Base-by-base conservation (phyloP, 2,329 filamentous ascomycete species). In the Emergomyces pasteurianus region DNA sequence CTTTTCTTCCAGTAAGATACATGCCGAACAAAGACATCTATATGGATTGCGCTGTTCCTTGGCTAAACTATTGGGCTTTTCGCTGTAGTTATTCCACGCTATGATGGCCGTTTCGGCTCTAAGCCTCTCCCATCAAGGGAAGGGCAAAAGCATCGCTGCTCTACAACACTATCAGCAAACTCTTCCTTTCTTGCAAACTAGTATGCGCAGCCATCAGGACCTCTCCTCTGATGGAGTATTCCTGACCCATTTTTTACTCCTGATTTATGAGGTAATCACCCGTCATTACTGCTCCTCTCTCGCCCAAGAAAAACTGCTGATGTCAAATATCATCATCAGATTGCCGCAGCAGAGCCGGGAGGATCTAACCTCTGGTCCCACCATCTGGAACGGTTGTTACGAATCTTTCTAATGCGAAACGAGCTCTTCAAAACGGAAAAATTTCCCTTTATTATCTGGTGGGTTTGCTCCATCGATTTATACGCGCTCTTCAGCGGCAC, bases 61-160 rank as follows among this genome's bases (percentile, higher is more conserved):
- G 9, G 18, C 50, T 12, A 21, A 36, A 52, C 38, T 59, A 18
- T 34, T 59, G 18, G 18, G 43, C 49, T 34, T 40, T 54, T 40
- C 26, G 2, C n/a, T 21, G 36, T 43, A 82, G 80, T 75, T 84
- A 59, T 78, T 80, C 56, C 79, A 83, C 67, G 81, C 82, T 8
- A 82, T 84, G 64, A 81, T 82, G 73, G 81, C 81, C 4, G 70
- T 84, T n/a, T 80, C 80, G 28, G 80, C 80, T 21, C 74, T 83
- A 50, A 81, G 79, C 65, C 72, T 82, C 50, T 75, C 77, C 26
- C 75, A 78, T 58, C 77, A 74, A 64, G 75, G 77, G 38, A 75
- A 73, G 34, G 73, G 74, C 34, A 75, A 77, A 58, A 74, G 76
- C 58, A 73, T 81, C 61, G 76, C 80, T 64, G 78, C 79, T 12